Base-by-base conservation (phyloP, 2,329 filamentous ascomycete species). In the Ophiosphaerella herpotricha region DNA sequence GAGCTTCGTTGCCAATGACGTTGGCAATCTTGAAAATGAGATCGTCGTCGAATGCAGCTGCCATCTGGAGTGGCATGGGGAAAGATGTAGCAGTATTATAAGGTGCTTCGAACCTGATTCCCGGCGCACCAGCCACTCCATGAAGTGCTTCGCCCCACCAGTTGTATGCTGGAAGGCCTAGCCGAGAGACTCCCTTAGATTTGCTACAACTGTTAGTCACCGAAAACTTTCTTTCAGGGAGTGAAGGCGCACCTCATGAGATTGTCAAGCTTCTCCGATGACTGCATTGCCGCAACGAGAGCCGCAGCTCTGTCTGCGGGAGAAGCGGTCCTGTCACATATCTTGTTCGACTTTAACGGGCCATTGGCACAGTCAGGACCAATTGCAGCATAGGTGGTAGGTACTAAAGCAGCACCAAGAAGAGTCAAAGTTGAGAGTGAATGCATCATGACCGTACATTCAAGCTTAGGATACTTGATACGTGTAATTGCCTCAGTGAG, bases 81-180 rank as follows among this genome's bases (percentile, higher is more conserved):
- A 88, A 89, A 0, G 82, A 84, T 0, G 86, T 88, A 0, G 85
- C 82, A 62, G 80, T 82, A 54, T 76, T 81, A 64, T 79, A 88
- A 9, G 80, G 70, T 2, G 80, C 81, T 11, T 71, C 73, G 66
- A 84, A 85, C 26, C 79, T 75, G 5, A 82, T 81, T 0, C 83
- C 84, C 0, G 80, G 80, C 16, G 77, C 78, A 4, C 57, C 64
- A 4, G 80, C 84, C 0, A 88, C 75, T 1, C 86, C 86, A 60
- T 88, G 85, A 0, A 87, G 77, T 1, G 80, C 84, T 67, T 85
- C 82, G 37, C 73, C 80, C 85, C 84, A 68, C 63, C 63, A 67
- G 18, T 54, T 75, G 57, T 88, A 88, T 0, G 77, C 66, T 0
- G 80, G 79, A 0, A 87, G 71, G 5, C 83, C 83, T 0, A 87